Conservation (phyloP, 2,329 filamentous ascomycete species). For the Neoascochyta sp. region DNA sequence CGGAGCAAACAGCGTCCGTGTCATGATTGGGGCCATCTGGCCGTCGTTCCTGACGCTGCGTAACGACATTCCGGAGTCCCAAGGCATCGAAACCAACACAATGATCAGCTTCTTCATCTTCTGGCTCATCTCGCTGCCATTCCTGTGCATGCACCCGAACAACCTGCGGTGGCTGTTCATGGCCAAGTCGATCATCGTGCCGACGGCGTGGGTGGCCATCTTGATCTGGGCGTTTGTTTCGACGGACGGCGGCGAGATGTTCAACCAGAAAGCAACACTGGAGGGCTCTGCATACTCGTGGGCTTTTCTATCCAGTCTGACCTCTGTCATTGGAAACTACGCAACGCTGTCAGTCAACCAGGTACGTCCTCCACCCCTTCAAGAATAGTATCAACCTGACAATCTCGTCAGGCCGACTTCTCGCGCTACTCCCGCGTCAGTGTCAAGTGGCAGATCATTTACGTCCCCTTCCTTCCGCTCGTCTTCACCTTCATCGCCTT, state of each 20-base stretch:
- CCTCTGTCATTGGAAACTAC: slow-evolving; percentile 50
- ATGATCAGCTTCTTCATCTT: slow-evolving; percentile 59
- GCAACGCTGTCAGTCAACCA: slow-evolving; percentile 52
- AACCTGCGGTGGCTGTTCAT: slow-evolving; percentile 54
- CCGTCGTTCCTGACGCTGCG: slow-evolving; percentile 53
- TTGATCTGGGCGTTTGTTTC: slow-evolving; percentile 60
- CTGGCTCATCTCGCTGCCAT: slow-evolving; percentile 53
- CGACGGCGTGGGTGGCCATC: slow-evolving; percentile 59
- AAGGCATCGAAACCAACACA: slow-evolving; percentile 55
- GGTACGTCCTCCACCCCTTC: slow-evolving; percentile 12
- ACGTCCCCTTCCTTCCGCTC: slow-evolving; percentile 51
- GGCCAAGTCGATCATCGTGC: slow-evolving; percentile 47
- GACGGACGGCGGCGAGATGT: slow-evolving; percentile 52
- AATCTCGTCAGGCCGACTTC: slow-evolving; percentile 52
- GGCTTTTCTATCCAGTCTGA: slow-evolving; percentile 51
- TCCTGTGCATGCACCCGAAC: slow-evolving; percentile 55
- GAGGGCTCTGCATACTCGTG: slow-evolving; percentile 52
- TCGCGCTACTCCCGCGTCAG: slow-evolving; percentile 49
- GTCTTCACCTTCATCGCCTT: slow-evolving; percentile 54
- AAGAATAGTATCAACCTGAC: slow-evolving; percentile 9
- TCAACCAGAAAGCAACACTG: slow-evolving; percentile 45
- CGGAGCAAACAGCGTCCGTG: slow-evolving; percentile 53
- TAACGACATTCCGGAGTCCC: slow-evolving; percentile 50
- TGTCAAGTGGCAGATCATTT: slow-evolving; percentile 50
- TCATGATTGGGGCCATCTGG: slow-evolving; percentile 56